These are phyloP conservation scores for Acanthamoeba pearcei DNA, from an alignment of 208 protist genomes.

Conservation along the genomic window DNA sequence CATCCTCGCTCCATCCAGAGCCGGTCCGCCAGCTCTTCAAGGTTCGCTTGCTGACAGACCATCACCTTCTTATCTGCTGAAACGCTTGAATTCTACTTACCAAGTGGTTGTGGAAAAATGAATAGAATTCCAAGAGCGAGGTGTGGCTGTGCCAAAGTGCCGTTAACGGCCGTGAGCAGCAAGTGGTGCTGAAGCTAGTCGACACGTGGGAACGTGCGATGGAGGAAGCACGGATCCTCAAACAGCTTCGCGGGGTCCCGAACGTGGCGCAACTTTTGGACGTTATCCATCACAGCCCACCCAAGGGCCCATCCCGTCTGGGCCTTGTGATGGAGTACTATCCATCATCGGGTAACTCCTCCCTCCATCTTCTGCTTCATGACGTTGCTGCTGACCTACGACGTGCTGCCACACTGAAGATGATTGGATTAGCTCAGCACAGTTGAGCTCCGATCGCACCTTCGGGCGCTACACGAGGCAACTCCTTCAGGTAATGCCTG, in stretches of 20 bases:
- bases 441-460: neutral
- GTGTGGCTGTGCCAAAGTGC: neutral
- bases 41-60: neutral
- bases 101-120: neutral
- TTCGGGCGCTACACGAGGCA: neutral
- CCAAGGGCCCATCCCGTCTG: too few species aligned
- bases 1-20: neutral
- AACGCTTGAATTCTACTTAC: neutral
- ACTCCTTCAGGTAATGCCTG: neutral
- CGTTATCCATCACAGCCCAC: neutral
- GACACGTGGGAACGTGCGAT: neutral
- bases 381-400: neutral
- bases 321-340: neutral
- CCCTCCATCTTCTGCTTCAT: too few species aligned
- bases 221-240: neutral
- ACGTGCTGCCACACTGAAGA: neutral
- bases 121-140: neutral
- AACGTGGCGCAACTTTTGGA: neutral
- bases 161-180: neutral
- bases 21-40: neutral
- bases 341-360: neutral
- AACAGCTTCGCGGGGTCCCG: neutral
- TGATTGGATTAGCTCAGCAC: neutral
- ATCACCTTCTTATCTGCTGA: neutral
- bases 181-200: neutral